Conservation (phyloP, 2,329 filamentous ascomycete genomes). For the Alternaria alternata region DNA sequence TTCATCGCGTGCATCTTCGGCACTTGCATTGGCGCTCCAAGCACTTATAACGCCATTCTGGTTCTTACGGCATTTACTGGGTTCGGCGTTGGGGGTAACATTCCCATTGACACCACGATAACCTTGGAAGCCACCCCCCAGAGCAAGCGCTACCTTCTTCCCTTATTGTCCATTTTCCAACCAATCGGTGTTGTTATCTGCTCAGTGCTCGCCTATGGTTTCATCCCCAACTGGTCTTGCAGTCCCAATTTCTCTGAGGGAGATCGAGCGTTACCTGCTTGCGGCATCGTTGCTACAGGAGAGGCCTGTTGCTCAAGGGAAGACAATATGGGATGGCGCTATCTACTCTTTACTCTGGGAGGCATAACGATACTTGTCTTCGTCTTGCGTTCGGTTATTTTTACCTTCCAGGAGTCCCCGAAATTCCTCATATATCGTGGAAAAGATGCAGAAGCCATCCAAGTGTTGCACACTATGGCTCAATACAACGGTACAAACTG, state of each 20-base stretch:
- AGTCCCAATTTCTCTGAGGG: conserved; percentile 60
- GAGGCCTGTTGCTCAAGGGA: conserved; percentile 48
- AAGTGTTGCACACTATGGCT: conserved; percentile 55
- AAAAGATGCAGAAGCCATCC: conserved; percentile 61
- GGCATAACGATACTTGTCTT: conserved; percentile 55
- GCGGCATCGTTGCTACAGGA: conserved; percentile 46
- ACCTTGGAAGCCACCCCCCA: conserved; percentile 64
- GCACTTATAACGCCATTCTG: conserved; percentile 61
- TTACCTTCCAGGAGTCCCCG: conserved; percentile 66
- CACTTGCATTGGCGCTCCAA: conserved; percentile 59
- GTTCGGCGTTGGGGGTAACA: conserved; percentile 62
- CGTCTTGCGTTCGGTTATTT: conserved; percentile 62
- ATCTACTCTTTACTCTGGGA: conserved; percentile 54
- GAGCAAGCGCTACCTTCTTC: conserved; percentile 61
- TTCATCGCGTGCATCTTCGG: conserved; percentile 64
- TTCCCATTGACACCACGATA: conserved; percentile 65
- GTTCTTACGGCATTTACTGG: conserved; percentile 64
- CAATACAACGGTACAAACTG: conserved; percentile 52
- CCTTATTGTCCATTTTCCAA: conserved; percentile 64
- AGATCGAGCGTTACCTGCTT: conserved; percentile 54
- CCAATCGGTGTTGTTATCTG: conserved; percentile 64
- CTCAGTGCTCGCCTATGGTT: conserved; percentile 62
- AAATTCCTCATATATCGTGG: conserved; percentile 66
- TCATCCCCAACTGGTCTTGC: conserved; percentile 62
- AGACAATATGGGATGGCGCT: conserved; percentile 57